Percentiles rank a stretch among this genome's conserved stretches.
Evolutionary conservation across 2,329 filamentous ascomycete genomes (phyloP).

Genomic region (Colletotrichum orchidophilum): DNA sequence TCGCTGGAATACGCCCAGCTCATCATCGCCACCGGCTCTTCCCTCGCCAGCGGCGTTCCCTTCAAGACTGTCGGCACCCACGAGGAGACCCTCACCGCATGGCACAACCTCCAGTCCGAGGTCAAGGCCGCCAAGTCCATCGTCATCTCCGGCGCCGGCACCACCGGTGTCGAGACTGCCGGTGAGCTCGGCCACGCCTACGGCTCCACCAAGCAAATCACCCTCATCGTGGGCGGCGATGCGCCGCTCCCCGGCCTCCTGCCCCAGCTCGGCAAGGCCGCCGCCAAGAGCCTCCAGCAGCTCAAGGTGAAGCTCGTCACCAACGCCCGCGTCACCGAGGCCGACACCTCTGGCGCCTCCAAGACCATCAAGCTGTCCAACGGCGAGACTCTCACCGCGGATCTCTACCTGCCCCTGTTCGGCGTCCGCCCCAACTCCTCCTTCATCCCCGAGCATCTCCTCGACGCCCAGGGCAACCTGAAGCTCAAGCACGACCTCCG

Average conservation of each 20-base stretch:
- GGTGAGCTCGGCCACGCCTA: slow-evolving; percentile 48
- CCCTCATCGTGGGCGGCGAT: slow-evolving; percentile 31
- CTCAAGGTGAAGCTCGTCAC: slow-evolving; percentile 54
- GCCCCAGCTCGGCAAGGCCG: slow-evolving; percentile 48
- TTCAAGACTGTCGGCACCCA: slow-evolving; percentile 59
- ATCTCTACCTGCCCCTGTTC: slow-evolving; percentile 43
- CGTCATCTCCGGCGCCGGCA: slow-evolving; percentile 48
- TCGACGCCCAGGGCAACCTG: slow-evolving; percentile 38
- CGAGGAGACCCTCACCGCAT: slow-evolving; percentile 49
- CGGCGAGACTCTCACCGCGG: slow-evolving; percentile 39
- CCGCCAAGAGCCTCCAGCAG: slow-evolving; percentile 50
- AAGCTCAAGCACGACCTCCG: slow-evolving; percentile 38
- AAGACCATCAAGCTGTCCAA: slow-evolving; percentile 47
- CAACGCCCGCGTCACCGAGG: slow-evolving; percentile 48
- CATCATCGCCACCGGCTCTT: slow-evolving; percentile 65
- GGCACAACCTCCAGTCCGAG: slow-evolving; percentile 43
- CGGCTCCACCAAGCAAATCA: slow-evolving; percentile 40
- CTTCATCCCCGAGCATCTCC: slow-evolving; percentile 38
- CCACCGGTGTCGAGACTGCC: slow-evolving; percentile 49
- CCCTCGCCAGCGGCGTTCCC: slow-evolving; percentile 49
- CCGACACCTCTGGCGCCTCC: slow-evolving; percentile 36
- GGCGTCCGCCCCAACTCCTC: slow-evolving; percentile 41
- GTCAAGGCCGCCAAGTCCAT: slow-evolving; percentile 44
- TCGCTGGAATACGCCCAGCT: slow-evolving; percentile 60
- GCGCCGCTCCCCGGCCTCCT: slow-evolving; percentile 31